Conservation (phyloP, 352 stramenopile genomes). For the Pythium aphanidermatum region DNA sequence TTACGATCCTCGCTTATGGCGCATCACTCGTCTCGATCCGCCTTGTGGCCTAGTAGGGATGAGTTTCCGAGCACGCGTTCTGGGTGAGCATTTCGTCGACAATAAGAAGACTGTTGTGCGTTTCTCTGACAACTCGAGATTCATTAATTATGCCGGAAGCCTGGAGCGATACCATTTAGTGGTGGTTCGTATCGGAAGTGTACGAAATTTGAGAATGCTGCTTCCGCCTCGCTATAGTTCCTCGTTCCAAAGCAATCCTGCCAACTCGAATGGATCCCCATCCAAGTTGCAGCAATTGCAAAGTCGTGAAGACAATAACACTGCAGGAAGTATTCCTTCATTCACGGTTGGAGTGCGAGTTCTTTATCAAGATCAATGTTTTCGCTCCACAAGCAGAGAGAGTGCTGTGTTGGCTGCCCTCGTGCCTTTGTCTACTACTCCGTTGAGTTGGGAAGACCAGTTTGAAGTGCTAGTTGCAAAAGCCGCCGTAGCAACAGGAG, state of each 20-base stretch:
- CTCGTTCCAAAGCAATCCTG: no score
- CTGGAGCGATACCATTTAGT: slow-evolving; percentile 49
- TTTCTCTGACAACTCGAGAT: slow-evolving; percentile 39
- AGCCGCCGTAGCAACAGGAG: slow-evolving; percentile 10
- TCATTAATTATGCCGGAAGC: slow-evolving; percentile 22
- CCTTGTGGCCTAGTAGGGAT: slow-evolving; percentile 36
- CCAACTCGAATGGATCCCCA: no score
- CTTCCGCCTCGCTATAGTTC: slow-evolving; percentile 23
- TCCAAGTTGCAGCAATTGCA: slow-evolving; percentile 7
- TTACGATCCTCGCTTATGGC: slow-evolving; percentile 58
- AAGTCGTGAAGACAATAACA: slow-evolving; percentile 27
- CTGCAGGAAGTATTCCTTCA: neutral
- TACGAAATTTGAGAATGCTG: slow-evolving; percentile 40
- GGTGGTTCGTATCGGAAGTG: slow-evolving; percentile 36
- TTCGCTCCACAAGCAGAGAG: slow-evolving; percentile 43
- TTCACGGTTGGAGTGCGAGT: slow-evolving; percentile 47
- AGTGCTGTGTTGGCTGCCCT: slow-evolving; percentile 29
- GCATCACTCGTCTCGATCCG: slow-evolving; percentile 33
- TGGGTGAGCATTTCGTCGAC: slow-evolving; percentile 61
- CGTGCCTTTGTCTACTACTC: slow-evolving; percentile 8
- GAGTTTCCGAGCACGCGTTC: slow-evolving; percentile 29
- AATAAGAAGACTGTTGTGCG: slow-evolving; percentile 55
- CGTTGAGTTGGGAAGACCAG: slow-evolving; percentile 58
- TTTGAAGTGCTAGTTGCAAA: slow-evolving; percentile 48
- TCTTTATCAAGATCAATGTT: slow-evolving; percentile 36